phyloP scores from a whole-genome alignment of 163 green algal genomes.

The Coccomyxa subellipsoidea region DNA sequence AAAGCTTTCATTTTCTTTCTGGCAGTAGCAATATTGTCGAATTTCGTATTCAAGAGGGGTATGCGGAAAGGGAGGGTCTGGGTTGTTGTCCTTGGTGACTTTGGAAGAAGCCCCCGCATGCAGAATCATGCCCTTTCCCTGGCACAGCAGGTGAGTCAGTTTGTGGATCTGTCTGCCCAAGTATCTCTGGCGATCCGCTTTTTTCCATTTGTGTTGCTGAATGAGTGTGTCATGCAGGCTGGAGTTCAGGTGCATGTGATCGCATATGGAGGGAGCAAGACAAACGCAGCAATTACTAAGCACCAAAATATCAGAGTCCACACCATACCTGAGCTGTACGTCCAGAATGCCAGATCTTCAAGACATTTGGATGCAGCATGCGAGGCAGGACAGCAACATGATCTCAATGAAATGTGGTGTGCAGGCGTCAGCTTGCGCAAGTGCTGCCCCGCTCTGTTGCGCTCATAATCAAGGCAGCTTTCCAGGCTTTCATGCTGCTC shows the following conservation, averaged over 20 bases:
- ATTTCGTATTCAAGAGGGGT: background rate
- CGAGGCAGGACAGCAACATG: background rate
- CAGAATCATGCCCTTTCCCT: slow-evolving; percentile 92
- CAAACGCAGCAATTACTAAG: slow-evolving; percentile 23
- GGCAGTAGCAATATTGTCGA: background rate
- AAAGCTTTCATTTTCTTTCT: background rate
- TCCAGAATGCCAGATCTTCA: no score
- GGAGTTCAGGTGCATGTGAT: slow-evolving; percentile 51
- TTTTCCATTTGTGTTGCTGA: background rate
- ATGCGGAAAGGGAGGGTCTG: slow-evolving; percentile 35
- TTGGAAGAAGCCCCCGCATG: slow-evolving; percentile 94
- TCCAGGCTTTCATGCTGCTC: slow-evolving; percentile 60
- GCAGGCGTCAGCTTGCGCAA: slow-evolving; percentile 24
- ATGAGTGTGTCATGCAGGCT: background rate
- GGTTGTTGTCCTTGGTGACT: slow-evolving; percentile 94
- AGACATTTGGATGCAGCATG: background rate
- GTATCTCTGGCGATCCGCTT: background rate
- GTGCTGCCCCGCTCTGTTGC: background rate
- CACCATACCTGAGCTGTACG: slow-evolving; percentile 30
- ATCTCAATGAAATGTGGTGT: no score
- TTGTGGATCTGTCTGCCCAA: background rate
- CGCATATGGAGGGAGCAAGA: slow-evolving; percentile 43
- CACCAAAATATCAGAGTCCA: slow-evolving; percentile 41
- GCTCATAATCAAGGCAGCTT: slow-evolving; percentile 58
- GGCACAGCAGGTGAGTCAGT: slow-evolving; percentile 34